phyloP scores from a whole-genome alignment of 2,329 filamentous ascomycete species.

The Chrysosporium keratinophilum region DNA sequence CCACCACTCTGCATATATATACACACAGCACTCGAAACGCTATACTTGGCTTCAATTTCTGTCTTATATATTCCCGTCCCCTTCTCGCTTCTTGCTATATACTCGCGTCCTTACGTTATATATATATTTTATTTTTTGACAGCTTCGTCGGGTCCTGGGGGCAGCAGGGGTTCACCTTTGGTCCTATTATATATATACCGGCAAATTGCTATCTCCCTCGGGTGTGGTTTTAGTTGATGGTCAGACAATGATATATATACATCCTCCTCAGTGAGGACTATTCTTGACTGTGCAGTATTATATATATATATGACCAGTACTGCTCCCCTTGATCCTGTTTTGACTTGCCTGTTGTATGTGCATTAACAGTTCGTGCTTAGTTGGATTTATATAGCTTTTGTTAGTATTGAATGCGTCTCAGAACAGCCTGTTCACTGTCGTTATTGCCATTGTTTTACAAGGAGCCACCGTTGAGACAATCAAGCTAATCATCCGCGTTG shows the following conservation, averaged over 20 bases:
- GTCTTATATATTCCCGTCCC: background rate
- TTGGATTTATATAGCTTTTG: background rate
- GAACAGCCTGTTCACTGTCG: background rate
- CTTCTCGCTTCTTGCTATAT: background rate
- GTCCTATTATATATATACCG: background rate
- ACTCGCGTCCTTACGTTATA: background rate
- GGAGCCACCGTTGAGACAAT: background rate
- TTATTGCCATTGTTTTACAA: background rate
- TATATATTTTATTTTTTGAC: background rate
- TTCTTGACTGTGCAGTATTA: background rate
- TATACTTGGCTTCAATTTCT: too few relatives aligned
- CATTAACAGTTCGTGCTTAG: background rate
- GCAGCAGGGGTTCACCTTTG: background rate
- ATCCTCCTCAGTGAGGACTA: background rate
- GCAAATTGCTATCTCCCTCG: background rate
- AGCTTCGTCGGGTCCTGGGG: background rate
- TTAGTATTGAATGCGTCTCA: constrained; percentile 1
- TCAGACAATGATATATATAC: background rate
- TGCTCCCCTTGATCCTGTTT: background rate
- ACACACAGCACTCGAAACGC: too few relatives aligned
- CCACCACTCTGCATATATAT: background rate
- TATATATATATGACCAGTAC: constrained; percentile 6
- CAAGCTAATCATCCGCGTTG: constrained; percentile 1
- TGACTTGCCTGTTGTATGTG: background rate
- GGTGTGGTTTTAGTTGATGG: background rate